These are phyloP conservation scores for Spergularia marina DNA, from an alignment of 148 eudicot species.

Conservation along the genomic window DNA sequence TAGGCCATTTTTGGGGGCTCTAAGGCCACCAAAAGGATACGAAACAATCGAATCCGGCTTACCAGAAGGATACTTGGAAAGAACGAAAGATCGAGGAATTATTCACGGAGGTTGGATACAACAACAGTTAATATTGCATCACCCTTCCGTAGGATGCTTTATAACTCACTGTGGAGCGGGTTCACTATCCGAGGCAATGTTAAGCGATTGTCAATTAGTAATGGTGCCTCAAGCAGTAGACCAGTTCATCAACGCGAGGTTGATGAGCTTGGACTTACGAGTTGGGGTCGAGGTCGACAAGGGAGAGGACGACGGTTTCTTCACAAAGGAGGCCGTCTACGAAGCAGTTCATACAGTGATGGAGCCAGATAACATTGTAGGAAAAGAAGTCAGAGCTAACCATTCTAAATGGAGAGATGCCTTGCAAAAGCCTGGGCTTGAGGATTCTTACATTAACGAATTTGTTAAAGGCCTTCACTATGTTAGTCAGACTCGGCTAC, in stretches of 20 bases:
- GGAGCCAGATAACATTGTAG: conserved; percentile 1
- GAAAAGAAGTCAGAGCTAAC: conserved; percentile 14
- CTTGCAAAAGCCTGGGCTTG: conserved; percentile 15
- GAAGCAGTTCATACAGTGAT: conserved; percentile 7
- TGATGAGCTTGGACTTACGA: conserved; percentile 26
- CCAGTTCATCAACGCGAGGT: conserved; percentile 35
- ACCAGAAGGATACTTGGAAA: conserved; percentile 39
- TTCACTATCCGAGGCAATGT: conserved; percentile 20
- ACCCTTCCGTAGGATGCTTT: conserved; percentile 28
- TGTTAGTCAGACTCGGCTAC: too few relatives aligned
- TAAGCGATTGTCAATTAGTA: conserved; percentile 46
- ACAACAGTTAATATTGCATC: conserved; percentile 28
- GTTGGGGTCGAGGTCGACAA: conserved; percentile 24
- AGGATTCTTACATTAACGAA: conserved; percentile 13
- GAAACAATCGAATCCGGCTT: conserved; percentile 34
- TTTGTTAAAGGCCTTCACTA: conserved; percentile 2
- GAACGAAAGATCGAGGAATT: conserved; percentile 36
- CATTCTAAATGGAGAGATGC: conserved; percentile 23
- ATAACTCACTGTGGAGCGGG: conserved; percentile 25
- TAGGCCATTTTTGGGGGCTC: conserved; percentile 43
- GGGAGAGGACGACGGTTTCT: conserved; percentile 11
- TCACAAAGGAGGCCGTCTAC: conserved; percentile 3
- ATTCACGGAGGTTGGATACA: conserved; percentile 50
- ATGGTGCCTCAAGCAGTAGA: conserved; percentile 33
- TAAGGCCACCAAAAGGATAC: conserved; percentile 22